phyloP scores from a whole-genome alignment of 352 stramenopile species.

The Globisporangium acanthophoron region DNA sequence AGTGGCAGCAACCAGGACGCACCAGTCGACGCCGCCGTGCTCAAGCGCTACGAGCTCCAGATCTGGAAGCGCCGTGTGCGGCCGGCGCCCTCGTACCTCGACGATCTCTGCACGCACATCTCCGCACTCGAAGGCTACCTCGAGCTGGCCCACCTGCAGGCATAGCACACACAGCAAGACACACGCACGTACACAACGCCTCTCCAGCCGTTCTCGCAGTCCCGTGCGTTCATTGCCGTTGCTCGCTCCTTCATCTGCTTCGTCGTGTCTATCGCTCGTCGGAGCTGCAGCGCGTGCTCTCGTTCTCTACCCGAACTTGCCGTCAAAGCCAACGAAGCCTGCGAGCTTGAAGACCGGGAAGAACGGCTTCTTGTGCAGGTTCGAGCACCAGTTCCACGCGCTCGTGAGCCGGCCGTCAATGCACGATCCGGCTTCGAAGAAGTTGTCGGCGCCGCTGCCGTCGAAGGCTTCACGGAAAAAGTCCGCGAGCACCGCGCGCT shows the following conservation, averaged over 20 bases:
- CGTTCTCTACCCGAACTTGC: slow-evolving; percentile 84
- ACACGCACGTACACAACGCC: background rate
- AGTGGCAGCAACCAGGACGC: background rate
- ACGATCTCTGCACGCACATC: slow-evolving; percentile 68
- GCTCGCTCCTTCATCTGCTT: too few species aligned
- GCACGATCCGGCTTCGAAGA: slow-evolving; percentile 94
- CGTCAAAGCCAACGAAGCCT: slow-evolving; percentile 96
- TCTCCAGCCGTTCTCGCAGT: too few species aligned
- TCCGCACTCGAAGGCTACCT: slow-evolving; percentile 49
- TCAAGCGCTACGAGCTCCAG: slow-evolving; percentile 57
- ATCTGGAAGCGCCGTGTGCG: slow-evolving; percentile 62
- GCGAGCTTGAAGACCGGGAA: slow-evolving; percentile 96
- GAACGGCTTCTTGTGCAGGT: slow-evolving; percentile 91
- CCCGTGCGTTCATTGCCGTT: background rate
- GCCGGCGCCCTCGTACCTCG: slow-evolving; percentile 35
- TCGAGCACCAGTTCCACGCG: slow-evolving; percentile 97
- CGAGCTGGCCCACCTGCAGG: slow-evolving; percentile 45
- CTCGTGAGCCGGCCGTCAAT: slow-evolving; percentile 96
- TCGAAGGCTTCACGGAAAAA: slow-evolving; percentile 97
- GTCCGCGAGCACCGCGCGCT: slow-evolving; percentile 91
- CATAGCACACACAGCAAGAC: slow-evolving; percentile 16
- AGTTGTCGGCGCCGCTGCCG: slow-evolving; percentile 92
- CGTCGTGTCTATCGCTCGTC: too few species aligned
- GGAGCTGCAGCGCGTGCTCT: background rate
- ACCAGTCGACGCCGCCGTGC: slow-evolving; percentile 15